Evolutionary conservation across 352 stramenopile species (phyloP).

Genomic region (Albugo candida): DNA sequence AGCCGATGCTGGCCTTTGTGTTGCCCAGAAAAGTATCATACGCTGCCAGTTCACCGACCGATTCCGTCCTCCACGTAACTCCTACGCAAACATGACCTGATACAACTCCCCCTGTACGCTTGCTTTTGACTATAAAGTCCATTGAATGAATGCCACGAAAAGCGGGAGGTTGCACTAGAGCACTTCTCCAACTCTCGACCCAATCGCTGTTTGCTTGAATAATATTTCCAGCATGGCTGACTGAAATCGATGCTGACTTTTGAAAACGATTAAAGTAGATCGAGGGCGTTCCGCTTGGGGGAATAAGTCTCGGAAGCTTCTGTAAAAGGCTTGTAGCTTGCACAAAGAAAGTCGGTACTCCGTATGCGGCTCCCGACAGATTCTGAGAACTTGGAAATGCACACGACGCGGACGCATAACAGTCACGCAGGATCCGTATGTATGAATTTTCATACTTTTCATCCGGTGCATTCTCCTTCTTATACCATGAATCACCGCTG

Average conservation of each 20-base stretch:
- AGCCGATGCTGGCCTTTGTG: constrained; percentile 34
- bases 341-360: constrained; percentile 69
- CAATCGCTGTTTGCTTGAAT: constrained; percentile 27
- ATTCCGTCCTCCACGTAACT: constrained; percentile 24
- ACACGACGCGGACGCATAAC: constrained; percentile 64
- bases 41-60: neutral
- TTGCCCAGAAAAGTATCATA: constrained; percentile 27
- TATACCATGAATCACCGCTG: constrained; percentile 76
- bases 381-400: constrained; percentile 76
- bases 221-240: constrained; percentile 59
- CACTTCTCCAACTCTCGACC: constrained; percentile 35
- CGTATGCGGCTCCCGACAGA: constrained; percentile 61
- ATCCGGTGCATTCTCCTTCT: constrained; percentile 72
- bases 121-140: constrained; percentile 65
- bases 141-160: constrained; percentile 48
- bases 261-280: constrained; percentile 46
- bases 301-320: constrained; percentile 36
- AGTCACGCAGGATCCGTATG: constrained; percentile 74
- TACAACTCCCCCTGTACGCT: constrained; percentile 27
- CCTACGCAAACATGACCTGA: constrained; percentile 64
- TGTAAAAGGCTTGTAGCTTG: constrained; percentile 51
- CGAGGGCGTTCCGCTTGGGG: constrained; percentile 25
- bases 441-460: constrained; percentile 75
- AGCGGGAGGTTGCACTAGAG: constrained; percentile 34
- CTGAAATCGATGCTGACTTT: constrained; percentile 30